Evolutionary conservation across 169 alveolate genomes (phyloP).

Genomic region (Cytauxzoon felis): DNA sequence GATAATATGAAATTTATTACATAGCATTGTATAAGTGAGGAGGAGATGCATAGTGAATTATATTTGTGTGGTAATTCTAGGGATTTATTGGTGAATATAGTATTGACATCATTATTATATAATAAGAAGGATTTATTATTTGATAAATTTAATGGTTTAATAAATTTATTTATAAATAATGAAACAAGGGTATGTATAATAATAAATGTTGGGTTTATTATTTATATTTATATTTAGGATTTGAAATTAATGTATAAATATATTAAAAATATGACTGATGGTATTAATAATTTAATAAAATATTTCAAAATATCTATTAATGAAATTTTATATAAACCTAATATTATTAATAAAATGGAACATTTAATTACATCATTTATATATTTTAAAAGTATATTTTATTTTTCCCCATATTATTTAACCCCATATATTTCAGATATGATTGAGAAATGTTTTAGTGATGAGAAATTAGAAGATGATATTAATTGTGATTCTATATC

Average conservation of each 20-base stretch:
- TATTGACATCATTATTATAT: not conserved
- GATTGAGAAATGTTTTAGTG: not conserved
- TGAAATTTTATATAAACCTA: not conserved
- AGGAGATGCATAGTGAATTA: not conserved
- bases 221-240: slow-evolving; percentile 18
- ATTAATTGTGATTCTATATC: no score
- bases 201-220: not conserved
- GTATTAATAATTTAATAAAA: not conserved
- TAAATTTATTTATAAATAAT: not conserved
- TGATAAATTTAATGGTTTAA: slow-evolving; percentile 13
- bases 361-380: not conserved
- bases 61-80: slow-evolving; percentile 7
- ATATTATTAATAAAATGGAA: not conserved
- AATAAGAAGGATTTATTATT: not conserved
- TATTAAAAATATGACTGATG: not conserved
- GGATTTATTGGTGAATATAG: not conserved
- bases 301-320: slow-evolving; percentile 5
- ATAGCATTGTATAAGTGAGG: slow-evolving; percentile 51
- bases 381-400: not conserved
- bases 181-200: slow-evolving; percentile 5
- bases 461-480: not conserved
- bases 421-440: no score
- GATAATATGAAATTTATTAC: no score
- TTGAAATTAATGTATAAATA: slow-evolving; percentile 17
- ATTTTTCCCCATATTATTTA: no score